phyloP scores from a whole-genome alignment of 2,329 filamentous ascomycete species.

The Metarhizium sp. region DNA sequence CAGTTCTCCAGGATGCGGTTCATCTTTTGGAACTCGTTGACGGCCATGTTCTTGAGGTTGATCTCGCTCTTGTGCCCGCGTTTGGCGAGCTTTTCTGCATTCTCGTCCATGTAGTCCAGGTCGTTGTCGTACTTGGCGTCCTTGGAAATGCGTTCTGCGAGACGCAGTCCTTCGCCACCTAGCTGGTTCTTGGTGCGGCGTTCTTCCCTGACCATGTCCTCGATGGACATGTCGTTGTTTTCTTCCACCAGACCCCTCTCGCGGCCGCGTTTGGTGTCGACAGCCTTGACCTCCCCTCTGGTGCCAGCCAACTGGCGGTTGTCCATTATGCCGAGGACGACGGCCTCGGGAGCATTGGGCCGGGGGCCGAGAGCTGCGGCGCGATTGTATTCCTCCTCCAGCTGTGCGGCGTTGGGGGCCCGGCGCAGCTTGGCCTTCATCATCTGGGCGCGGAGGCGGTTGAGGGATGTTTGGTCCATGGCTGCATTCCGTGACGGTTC shows the following conservation, averaged over 20 bases:
- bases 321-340: constrained; percentile 81
- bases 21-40: constrained; percentile 83
- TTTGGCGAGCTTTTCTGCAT: constrained; percentile 79
- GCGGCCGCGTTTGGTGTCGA: constrained; percentile 71
- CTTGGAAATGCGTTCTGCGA: constrained; percentile 90
- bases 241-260: constrained; percentile 80
- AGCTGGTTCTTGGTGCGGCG: constrained; percentile 68
- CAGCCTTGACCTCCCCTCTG: constrained; percentile 62
- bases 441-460: constrained; percentile 84
- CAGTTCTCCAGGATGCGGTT: constrained; percentile 79
- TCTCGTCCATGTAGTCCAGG: constrained; percentile 96
- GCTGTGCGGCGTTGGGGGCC: constrained; percentile 61
- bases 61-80: constrained; percentile 81
- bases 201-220: constrained; percentile 96
- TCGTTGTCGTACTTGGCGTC: constrained; percentile 86
- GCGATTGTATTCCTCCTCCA: constrained; percentile 77
- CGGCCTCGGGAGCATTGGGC: constrained; percentile 49
- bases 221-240: constrained; percentile 91
- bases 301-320: constrained; percentile 76
- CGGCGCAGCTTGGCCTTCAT: constrained; percentile 90
- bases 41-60: constrained; percentile 78
- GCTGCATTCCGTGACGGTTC: constrained; percentile 23
- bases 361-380: constrained; percentile 53
- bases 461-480: constrained; percentile 72
- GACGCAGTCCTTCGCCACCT: constrained; percentile 69